Conservation (phyloP, 495 filamentous ascomycete genomes). For the Penicillium steckii region DNA sequence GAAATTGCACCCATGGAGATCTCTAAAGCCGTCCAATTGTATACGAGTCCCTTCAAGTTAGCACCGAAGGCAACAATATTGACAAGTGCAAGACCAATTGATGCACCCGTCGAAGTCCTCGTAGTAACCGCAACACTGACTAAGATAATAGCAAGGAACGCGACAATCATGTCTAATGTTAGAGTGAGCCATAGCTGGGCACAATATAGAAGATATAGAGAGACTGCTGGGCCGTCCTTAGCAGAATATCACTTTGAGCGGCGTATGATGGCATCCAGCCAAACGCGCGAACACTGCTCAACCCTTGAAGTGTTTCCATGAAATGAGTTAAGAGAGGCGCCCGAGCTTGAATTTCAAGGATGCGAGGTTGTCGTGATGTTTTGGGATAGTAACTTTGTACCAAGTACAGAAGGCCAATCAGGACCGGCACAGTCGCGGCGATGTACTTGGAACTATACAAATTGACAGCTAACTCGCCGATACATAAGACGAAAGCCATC, state of each 20-base stretch:
- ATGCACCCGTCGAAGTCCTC: neutral
- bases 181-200: conserved; percentile 68
- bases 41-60: neutral
- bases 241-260: conserved; percentile 40
- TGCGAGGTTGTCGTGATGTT: conserved; percentile 58
- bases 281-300: conserved; percentile 67
- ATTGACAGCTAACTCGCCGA: conserved; percentile 22
- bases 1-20: conserved; percentile 51
- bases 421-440: conserved; percentile 18
- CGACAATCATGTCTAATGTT: conserved; percentile 56
- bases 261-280: conserved; percentile 40
- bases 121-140: conserved; percentile 42
- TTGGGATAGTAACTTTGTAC: conserved; percentile 56
- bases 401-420: conserved; percentile 34
- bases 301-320: conserved; percentile 59
- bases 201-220: conserved; percentile 59
- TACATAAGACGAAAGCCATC: conserved; percentile 18
- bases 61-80: conserved; percentile 51
- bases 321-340: conserved; percentile 70
- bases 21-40: conserved; percentile 50
- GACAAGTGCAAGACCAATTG: conserved; percentile 59
- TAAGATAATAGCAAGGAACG: conserved; percentile 39
- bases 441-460: conserved; percentile 26
- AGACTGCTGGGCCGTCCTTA: conserved; percentile 55
- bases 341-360: conserved; percentile 55